phyloP scores from a whole-genome alignment of 768 basidiomycete genomes.

The Leucosporidium yakuticum region DNA sequence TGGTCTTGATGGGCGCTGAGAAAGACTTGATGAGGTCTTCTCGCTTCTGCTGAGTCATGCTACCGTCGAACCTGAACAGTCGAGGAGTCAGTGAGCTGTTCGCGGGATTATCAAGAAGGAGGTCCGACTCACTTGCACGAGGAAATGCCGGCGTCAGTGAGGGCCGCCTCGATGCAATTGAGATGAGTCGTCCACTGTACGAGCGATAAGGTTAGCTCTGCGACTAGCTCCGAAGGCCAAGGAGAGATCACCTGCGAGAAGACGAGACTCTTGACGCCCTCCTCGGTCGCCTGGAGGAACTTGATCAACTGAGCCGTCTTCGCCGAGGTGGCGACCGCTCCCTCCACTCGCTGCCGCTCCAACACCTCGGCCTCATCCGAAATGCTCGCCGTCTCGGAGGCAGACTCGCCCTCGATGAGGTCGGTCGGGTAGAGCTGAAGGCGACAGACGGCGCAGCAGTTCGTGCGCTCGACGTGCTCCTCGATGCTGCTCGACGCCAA shows the following conservation, averaged over 20 bases:
- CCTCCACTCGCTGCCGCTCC: not conserved
- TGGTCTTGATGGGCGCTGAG: slow-evolving; percentile 20
- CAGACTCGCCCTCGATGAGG: slow-evolving; percentile 9
- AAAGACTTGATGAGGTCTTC: slow-evolving; percentile 35
- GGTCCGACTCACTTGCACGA: slow-evolving; percentile 20
- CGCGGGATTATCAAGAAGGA: not conserved
- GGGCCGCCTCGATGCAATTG: slow-evolving; percentile 31
- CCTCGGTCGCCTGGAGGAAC: slow-evolving; percentile 18
- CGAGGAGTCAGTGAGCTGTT: not conserved
- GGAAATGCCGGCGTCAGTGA: slow-evolving; percentile 29
- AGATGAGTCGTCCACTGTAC: slow-evolving; percentile 35
- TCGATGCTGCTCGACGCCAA: slow-evolving; percentile 18
- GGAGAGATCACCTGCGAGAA: slow-evolving; percentile 27
- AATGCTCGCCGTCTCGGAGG: not conserved
- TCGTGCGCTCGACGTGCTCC: slow-evolving; percentile 21
- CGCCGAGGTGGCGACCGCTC: slow-evolving; percentile 10
- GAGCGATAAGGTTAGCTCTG: not conserved
- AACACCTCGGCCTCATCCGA: slow-evolving; percentile 8
- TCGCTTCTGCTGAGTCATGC: slow-evolving; percentile 34
- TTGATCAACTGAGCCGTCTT: slow-evolving; percentile 25
- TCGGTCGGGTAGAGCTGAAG: slow-evolving; percentile 9
- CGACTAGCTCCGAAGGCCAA: not conserved
- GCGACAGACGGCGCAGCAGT: slow-evolving; percentile 13
- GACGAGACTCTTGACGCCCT: slow-evolving; percentile 29
- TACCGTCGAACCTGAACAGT: slow-evolving; percentile 32